Evolutionary conservation across 1,284 basidiomycete species (phyloP).

Genomic region (Ceratobasidium papillatum): DNA sequence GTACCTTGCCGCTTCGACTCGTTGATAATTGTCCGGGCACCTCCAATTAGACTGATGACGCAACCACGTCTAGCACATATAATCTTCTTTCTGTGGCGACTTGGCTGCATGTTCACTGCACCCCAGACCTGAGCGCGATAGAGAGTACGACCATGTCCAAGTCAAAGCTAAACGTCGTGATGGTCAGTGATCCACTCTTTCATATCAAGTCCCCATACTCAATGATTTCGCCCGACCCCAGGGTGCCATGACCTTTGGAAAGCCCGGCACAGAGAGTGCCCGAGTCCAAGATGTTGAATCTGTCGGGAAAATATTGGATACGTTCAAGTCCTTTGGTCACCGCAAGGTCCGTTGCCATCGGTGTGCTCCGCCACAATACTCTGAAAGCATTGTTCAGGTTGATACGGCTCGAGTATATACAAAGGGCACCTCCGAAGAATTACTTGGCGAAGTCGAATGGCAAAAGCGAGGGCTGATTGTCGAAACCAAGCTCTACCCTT

Average conservation of each 20-base stretch:
- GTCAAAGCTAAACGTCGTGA: constrained; percentile 29
- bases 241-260: constrained; percentile 64
- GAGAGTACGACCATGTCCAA: constrained; percentile 2
- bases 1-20: background rate
- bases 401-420: constrained; percentile 55
- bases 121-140: background rate
- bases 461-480: constrained; percentile 47
- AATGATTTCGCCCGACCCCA: background rate
- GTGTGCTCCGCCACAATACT: constrained; percentile 45
- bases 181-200: constrained; percentile 7
- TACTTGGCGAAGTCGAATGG: constrained; percentile 44
- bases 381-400: constrained; percentile 4
- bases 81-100: background rate
- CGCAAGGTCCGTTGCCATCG: constrained; percentile 56
- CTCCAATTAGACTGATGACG: constrained; percentile 15
- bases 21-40: constrained; percentile 11
- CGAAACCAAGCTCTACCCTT: constrained; percentile 58
- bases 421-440: constrained; percentile 62
- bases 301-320: constrained; percentile 59
- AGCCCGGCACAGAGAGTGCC: constrained; percentile 51
- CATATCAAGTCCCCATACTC: background rate
- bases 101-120: background rate
- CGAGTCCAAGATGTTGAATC: constrained; percentile 47
- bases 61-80: background rate
- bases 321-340: constrained; percentile 57